phyloP scores from a whole-genome alignment of 2,329 filamentous ascomycete species.

The Venturia pyrina region DNA sequence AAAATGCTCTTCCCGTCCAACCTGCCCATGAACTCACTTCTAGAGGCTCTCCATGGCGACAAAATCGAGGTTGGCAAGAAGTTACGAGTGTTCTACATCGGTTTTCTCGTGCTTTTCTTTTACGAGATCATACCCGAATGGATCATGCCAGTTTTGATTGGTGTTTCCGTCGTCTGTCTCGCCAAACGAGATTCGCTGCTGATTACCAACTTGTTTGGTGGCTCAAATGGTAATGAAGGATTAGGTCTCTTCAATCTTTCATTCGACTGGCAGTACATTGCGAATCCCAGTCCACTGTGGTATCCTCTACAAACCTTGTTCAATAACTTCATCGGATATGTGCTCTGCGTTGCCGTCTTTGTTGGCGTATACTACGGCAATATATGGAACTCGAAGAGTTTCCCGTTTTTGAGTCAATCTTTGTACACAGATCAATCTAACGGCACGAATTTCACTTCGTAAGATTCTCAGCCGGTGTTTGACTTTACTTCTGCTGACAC shows the following conservation, averaged over 20 bases:
- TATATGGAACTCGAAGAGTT: slow-evolving; percentile 12
- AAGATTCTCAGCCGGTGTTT: background rate
- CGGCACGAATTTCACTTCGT: background rate
- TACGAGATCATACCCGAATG: slow-evolving; percentile 18
- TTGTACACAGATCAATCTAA: background rate
- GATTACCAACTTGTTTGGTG: slow-evolving; percentile 13
- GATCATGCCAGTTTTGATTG: slow-evolving; percentile 12
- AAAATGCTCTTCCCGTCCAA: slow-evolving; percentile 14
- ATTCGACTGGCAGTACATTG: slow-evolving; percentile 14
- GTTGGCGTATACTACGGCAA: slow-evolving; percentile 13
- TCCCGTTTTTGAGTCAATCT: slow-evolving; percentile 13
- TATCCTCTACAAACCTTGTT: slow-evolving; percentile 10
- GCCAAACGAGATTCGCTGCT: slow-evolving; percentile 13
- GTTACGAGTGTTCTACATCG: slow-evolving; percentile 21
- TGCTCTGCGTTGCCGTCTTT: slow-evolving; percentile 16
- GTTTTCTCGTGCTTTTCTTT: slow-evolving; percentile 16
- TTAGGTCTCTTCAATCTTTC: slow-evolving; percentile 12
- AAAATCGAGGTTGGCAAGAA: slow-evolving; percentile 12
- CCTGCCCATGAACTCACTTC: slow-evolving; percentile 11
- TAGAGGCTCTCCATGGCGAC: slow-evolving; percentile 14
- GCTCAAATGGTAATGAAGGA: slow-evolving; percentile 13
- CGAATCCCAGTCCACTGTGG: slow-evolving; percentile 2
- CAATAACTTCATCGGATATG: slow-evolving; percentile 13
- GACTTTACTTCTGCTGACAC: background rate
- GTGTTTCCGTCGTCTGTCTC: slow-evolving; percentile 14